A percentile compares a stretch with the other conserved stretches of the same genome.
Evolutionary conservation across 176 grass and related monocot genomes (phyloP).

Genomic region (Triticum urartu): DNA sequence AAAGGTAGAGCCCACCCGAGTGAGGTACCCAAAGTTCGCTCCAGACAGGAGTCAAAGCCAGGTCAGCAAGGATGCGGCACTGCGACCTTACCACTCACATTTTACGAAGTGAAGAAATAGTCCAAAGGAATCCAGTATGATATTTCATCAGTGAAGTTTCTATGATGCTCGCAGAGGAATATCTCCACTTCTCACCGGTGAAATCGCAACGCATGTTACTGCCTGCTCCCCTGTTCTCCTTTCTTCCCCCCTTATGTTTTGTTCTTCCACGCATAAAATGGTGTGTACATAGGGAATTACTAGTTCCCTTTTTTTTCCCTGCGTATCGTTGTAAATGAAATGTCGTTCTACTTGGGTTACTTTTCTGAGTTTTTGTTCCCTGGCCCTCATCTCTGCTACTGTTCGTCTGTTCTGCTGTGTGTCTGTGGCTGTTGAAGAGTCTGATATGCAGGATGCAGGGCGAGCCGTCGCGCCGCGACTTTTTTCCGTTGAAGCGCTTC

Average conservation of each 20-base stretch:
- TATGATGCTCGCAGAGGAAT: background rate
- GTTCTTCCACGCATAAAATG: background rate
- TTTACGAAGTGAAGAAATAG: constrained; percentile 37
- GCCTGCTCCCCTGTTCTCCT: background rate
- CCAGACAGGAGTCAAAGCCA: background rate
- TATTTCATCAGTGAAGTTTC: background rate
- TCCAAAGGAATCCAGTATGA: background rate
- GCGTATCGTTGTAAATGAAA: constrained; percentile 27
- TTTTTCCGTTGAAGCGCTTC: background rate
- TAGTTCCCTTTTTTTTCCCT: background rate
- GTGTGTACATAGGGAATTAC: constrained; percentile 8
- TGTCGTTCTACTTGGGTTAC: background rate
- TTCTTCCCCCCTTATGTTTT: background rate
- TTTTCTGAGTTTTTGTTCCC: background rate
- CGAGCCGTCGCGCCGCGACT: background rate
- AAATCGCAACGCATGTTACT: background rate
- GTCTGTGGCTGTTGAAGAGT: background rate
- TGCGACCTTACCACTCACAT: constrained; percentile 15
- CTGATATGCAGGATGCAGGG: background rate
- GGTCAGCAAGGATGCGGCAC: background rate
- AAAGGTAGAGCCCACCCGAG: background rate
- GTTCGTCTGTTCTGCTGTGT: background rate
- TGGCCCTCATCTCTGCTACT: background rate
- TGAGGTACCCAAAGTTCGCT: background rate
- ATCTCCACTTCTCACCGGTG: background rate